These are phyloP conservation scores for Fusarium goolgardi DNA, from an alignment of 2,329 filamentous ascomycete species.

Conservation along the genomic window DNA sequence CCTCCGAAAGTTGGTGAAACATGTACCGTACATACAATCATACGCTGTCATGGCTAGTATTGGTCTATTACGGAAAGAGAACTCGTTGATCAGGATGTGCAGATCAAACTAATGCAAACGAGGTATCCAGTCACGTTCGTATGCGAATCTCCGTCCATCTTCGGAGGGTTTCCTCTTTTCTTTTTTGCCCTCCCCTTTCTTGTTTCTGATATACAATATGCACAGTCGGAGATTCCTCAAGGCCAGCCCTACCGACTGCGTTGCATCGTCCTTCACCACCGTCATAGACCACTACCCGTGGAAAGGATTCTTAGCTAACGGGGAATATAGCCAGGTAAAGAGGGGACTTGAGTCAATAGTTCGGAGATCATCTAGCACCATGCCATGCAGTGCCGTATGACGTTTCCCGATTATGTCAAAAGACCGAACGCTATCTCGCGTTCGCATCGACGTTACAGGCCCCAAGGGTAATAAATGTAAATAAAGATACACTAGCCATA, in stretches of 20 bases:
- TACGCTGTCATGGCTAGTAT: constrained; percentile 2
- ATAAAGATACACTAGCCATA: too few species aligned
- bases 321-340: not conserved
- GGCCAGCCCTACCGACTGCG: constrained; percentile 28
- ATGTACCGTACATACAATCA: not conserved
- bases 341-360: not conserved
- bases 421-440: constrained; percentile 1
- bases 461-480: too few species aligned
- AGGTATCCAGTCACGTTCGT: constrained; percentile 10
- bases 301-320: not conserved
- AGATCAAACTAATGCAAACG: not conserved
- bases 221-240: constrained; percentile 12
- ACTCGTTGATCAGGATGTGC: constrained; percentile 12
- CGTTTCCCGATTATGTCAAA: constrained; percentile 15
- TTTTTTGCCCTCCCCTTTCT: not conserved
- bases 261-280: not conserved
- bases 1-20: constrained; percentile 27
- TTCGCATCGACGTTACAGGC: constrained; percentile 2
- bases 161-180: not conserved
- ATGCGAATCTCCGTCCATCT: not conserved
- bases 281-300: not conserved
- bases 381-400: constrained; percentile 1
- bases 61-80: not conserved
- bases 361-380: constrained; percentile 1
- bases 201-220: constrained; percentile 14